phyloP scores from a whole-genome alignment of 2,329 filamentous ascomycete species.

The Curvularia lunata region DNA sequence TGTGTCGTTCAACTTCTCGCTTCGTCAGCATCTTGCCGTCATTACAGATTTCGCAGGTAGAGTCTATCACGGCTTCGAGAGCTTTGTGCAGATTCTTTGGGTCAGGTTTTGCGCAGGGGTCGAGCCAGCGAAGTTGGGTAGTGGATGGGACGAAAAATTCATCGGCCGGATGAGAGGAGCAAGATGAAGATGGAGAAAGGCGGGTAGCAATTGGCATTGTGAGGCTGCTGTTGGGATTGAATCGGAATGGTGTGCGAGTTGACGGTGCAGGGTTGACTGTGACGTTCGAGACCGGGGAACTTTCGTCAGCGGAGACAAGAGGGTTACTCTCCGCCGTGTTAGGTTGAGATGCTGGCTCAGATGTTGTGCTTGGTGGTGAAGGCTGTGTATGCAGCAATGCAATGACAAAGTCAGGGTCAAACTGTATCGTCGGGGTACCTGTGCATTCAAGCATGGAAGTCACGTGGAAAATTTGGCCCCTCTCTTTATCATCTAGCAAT shows the following conservation, averaged over 20 bases:
- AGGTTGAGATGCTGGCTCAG: background rate
- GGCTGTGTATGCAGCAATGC: constrained; percentile 25
- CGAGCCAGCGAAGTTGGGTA: constrained; percentile 36
- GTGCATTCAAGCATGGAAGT: constrained; percentile 26
- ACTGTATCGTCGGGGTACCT: constrained; percentile 30
- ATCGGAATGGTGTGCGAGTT: constrained; percentile 21
- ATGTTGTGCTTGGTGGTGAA: constrained; percentile 1
- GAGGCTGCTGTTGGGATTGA: constrained; percentile 19
- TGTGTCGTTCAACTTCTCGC: constrained; percentile 32
- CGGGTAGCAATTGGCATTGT: background rate
- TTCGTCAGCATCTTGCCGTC: constrained; percentile 35
- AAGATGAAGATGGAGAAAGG: background rate
- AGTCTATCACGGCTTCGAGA: constrained; percentile 19
- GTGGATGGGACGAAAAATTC: constrained; percentile 34
- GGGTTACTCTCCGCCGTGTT: background rate
- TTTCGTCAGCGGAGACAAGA: background rate
- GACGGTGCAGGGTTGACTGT: background rate
- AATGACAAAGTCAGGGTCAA: constrained; percentile 38
- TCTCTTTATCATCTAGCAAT: constrained; percentile 28
- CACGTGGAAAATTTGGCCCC: constrained; percentile 32
- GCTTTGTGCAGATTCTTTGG: constrained; percentile 22
- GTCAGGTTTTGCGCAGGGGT: constrained; percentile 18
- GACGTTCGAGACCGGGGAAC: constrained; percentile 1
- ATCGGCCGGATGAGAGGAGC: background rate
- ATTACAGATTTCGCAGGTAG: constrained; percentile 31